Base-by-base conservation (phyloP, 257 asterid genomes). In the Gentiana dahurica region DNA sequence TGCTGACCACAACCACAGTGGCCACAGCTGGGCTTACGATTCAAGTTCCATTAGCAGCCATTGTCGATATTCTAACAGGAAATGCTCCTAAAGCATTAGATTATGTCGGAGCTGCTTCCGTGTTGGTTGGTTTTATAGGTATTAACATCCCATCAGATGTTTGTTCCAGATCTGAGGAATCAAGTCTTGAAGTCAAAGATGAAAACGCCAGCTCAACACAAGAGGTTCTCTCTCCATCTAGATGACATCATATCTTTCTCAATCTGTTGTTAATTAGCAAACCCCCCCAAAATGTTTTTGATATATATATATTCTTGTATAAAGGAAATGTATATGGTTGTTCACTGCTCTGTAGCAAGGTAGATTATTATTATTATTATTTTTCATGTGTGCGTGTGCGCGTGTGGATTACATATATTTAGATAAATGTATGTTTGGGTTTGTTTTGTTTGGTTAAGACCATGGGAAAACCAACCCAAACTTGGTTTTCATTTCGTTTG, bases 1-100 rank as follows among this genome's bases (percentile, higher is more conserved):
- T 89, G 58, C 83, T 89, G 38, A 89, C 97, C 34, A 73, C 85
- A 6, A 89, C 95, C 4, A 86, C 97, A 12, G 97, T 89, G 51
- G 97, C 97, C 33, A 81, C 95, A 44, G 95, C 97, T 7, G 96
- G 97, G 47, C 88, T 89, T 32, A 77, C 95, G 2, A 84, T 89
- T 60, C 95, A 89, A 77, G 95, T 86, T 33, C 97, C 95, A 2
- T 73, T 89, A 56, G 95, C 97, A n/a, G 92, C 95, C 41, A 53
- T 89, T 46, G 88, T 86, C 58, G 97, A 89, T 74, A 34, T 84
- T 12, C 53, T 86, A 66, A 80, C 52, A 2, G 95, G 97, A 67
- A 80, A 89, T 66, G 69, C 85, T 32, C 95, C 95, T 36, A 70
- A 61, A 59, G 50, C 58, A 46, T 51, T 68, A 65, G 94, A 86